A percentile compares a stretch with the other conserved stretches of the same genome.
These are phyloP conservation scores for Penicillium sp. DNA, from an alignment of 2,329 filamentous ascomycete species.

Conservation along the genomic window DNA sequence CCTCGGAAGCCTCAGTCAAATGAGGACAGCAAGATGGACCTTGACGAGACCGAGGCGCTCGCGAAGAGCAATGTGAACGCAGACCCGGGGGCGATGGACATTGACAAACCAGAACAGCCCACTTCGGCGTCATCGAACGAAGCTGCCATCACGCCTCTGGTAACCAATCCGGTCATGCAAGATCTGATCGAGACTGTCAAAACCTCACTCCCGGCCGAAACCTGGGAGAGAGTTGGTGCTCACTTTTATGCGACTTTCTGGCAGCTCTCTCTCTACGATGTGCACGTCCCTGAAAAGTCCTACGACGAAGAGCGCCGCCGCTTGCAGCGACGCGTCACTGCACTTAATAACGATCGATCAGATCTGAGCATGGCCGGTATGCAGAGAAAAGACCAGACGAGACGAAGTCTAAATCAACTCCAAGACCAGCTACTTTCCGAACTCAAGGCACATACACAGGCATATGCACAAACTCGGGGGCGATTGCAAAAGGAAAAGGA, in stretches of 20 bases:
- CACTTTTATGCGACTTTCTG: conserved; percentile 89
- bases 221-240: conserved; percentile 65
- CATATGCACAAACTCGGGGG: conserved; percentile 60
- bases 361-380: conserved; percentile 64
- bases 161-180: conserved; percentile 65
- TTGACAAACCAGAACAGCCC: conserved; percentile 26
- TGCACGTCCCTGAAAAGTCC: conserved; percentile 67
- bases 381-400: conserved; percentile 60
- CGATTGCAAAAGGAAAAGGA: conserved; percentile 70
- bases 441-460: conserved; percentile 61
- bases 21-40: conserved; percentile 33
- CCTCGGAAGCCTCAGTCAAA: conserved; percentile 21
- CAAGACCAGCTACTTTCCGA: conserved; percentile 67
- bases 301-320: conserved; percentile 72
- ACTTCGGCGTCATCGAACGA: conserved; percentile 5
- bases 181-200: conserved; percentile 66
- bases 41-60: conserved; percentile 22
- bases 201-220: conserved; percentile 53
- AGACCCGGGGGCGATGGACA: conserved; percentile 29
- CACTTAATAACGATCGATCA: conserved; percentile 63
- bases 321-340: conserved; percentile 60
- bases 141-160: conserved; percentile 37
- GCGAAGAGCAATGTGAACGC: conserved; percentile 15
- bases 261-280: conserved; percentile 77
- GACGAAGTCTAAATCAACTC: conserved; percentile 63